phyloP scores from a whole-genome alignment of 257 asterid species.

The Lycium barbarum region DNA sequence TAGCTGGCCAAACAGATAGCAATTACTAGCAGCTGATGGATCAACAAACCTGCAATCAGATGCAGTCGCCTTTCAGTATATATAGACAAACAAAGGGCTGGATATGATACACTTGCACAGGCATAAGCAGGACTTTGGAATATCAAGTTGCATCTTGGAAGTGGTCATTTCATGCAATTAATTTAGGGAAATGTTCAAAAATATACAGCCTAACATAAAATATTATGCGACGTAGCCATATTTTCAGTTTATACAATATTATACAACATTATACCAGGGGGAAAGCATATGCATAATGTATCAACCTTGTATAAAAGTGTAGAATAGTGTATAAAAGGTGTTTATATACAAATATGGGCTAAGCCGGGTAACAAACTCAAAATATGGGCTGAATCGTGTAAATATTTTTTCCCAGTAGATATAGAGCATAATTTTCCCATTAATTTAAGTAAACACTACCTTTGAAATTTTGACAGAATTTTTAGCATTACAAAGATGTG shows the following conservation, averaged over 20 bases:
- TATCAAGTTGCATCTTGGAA: conserved; percentile 18
- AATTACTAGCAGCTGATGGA: conserved; percentile 60
- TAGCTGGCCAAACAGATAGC: conserved; percentile 72
- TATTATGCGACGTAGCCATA: too few relatives aligned
- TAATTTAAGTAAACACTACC: neutral
- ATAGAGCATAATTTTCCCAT: too few relatives aligned
- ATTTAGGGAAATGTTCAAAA: neutral
- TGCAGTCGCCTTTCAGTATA: conserved; percentile 23
- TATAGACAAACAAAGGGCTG: neutral
- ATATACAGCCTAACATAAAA: too few relatives aligned
- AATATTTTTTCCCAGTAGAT: too few relatives aligned
- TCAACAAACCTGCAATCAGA: conserved; percentile 66
- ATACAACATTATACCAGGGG: too few relatives aligned
- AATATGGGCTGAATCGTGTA: too few relatives aligned
- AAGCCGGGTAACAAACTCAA: too few relatives aligned
- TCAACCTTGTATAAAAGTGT: too few relatives aligned
- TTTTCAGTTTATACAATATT: too few relatives aligned
- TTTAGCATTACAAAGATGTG: neutral
- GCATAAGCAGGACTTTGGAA: conserved; percentile 16
- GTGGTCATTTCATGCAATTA: conserved; percentile 20
- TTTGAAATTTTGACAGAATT: neutral
- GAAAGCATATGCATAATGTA: too few relatives aligned
- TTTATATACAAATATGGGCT: too few relatives aligned
- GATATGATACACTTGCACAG: neutral
- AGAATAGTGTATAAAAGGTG: too few relatives aligned